Evolutionary conservation across 768 basidiomycete species (phyloP).

Genomic region (Lentinula boryana): DNA sequence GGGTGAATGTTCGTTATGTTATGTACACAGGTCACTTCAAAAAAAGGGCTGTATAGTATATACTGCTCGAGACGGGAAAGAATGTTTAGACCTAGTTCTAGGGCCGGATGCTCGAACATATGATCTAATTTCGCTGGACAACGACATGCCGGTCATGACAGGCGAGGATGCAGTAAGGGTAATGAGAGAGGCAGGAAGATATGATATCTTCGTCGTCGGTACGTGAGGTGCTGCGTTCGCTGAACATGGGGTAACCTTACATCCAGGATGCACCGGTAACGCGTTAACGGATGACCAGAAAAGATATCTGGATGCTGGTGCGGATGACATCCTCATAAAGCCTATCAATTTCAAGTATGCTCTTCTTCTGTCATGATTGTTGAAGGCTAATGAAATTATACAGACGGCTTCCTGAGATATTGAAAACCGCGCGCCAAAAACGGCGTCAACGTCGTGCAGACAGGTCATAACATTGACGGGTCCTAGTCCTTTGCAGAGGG

Average conservation of each 20-base stretch:
- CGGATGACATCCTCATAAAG: slow-evolving; percentile 16
- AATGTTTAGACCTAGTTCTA: slow-evolving; percentile 28
- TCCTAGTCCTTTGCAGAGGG: background rate
- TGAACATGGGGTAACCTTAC: background rate
- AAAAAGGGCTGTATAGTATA: slow-evolving; percentile 30
- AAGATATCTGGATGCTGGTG: slow-evolving; percentile 20
- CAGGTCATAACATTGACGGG: background rate
- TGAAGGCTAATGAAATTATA: background rate
- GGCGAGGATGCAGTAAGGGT: slow-evolving; percentile 28
- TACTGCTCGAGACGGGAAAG: slow-evolving; percentile 29
- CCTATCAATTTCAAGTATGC: slow-evolving; percentile 17
- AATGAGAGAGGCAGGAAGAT: slow-evolving; percentile 22
- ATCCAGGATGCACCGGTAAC: slow-evolving; percentile 7
- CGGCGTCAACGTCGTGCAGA: background rate
- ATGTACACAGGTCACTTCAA: slow-evolving; percentile 19
- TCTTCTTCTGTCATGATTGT: background rate
- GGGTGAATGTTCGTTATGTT: background rate
- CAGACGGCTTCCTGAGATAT: background rate
- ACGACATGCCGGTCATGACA: slow-evolving; percentile 24
- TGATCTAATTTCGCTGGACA: slow-evolving; percentile 32
- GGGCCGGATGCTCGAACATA: slow-evolving; percentile 15
- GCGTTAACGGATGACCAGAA: slow-evolving; percentile 23
- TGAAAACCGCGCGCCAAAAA: background rate
- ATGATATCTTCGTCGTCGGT: slow-evolving; percentile 26
- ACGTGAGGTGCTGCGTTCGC: slow-evolving; percentile 9